Conservation (phyloP, 306 rosid species). For the Vigna trinervia region DNA sequence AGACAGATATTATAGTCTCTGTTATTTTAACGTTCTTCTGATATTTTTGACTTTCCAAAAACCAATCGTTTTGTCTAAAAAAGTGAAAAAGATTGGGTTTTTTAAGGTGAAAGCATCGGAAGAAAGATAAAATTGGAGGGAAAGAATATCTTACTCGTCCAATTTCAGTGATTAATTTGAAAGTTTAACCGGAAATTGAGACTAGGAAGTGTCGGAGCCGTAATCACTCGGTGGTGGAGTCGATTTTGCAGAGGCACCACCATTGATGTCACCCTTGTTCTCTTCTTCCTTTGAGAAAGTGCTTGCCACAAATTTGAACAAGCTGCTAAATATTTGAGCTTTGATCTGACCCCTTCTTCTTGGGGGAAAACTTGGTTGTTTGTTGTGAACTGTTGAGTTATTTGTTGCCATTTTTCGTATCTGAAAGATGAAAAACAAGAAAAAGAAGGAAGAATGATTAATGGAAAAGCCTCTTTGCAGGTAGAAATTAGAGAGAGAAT, state of each 20-base stretch:
- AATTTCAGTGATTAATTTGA: not conserved
- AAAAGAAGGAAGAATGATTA: not conserved
- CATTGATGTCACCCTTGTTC: not conserved
- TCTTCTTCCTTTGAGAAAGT: conserved; percentile 36
- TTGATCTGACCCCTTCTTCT: conserved; percentile 49
- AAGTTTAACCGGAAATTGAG: not conserved
- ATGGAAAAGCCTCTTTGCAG: not conserved
- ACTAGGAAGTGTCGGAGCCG: conserved; percentile 39
- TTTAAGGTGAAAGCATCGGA: not conserved
- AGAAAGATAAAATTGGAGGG: not conserved
- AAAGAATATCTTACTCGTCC: not conserved
- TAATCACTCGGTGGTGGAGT: conserved; percentile 50
- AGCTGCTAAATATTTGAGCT: conserved; percentile 47
- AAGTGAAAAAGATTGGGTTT: not conserved
- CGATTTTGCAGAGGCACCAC: conserved; percentile 35
- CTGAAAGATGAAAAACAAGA: not conserved
- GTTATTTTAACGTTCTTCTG: not conserved
- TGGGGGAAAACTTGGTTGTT: conserved; percentile 35
- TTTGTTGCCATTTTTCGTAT: conserved; percentile 34
- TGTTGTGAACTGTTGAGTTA: not conserved
- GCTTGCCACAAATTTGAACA: conserved; percentile 37
- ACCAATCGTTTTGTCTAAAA: not conserved
- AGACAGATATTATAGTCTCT: not conserved
- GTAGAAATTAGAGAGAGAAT: not conserved
- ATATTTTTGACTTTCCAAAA: not conserved